These are phyloP conservation scores for Fusarium sp. DNA, from an alignment of 2,329 filamentous ascomycete species.

Conservation along the genomic window DNA sequence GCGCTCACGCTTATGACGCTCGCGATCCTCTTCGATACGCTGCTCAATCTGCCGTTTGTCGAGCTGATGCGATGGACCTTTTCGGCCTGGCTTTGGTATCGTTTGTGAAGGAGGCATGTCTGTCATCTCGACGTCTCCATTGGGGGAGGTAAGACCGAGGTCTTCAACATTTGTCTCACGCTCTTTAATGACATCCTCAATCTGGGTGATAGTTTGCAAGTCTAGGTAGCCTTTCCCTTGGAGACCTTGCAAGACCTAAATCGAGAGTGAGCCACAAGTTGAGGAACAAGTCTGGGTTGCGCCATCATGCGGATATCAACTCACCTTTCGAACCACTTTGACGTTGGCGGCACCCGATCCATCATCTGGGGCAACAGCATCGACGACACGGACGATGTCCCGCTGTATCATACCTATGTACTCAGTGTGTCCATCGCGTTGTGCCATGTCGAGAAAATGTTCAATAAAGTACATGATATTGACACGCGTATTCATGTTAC, in stretches of 20 bases:
- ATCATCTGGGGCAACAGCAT: slow-evolving; percentile 89
- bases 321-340: slow-evolving; percentile 87
- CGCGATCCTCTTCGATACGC: slow-evolving; percentile 95
- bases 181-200: slow-evolving; percentile 86
- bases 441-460: slow-evolving; percentile 88
- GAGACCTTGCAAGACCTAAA: slow-evolving; percentile 76
- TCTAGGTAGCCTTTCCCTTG: slow-evolving; percentile 79
- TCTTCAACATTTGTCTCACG: slow-evolving; percentile 76
- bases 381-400: slow-evolving; percentile 91
- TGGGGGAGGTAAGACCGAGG: slow-evolving; percentile 65
- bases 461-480: slow-evolving; percentile 99
- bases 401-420: slow-evolving; percentile 96
- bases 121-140: slow-evolving; percentile 57
- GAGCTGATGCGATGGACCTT: slow-evolving; percentile 59
- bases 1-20: slow-evolving; percentile 90
- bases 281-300: background rate
- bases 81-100: slow-evolving; percentile 54
- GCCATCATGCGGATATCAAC: slow-evolving; percentile 39
- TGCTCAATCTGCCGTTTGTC: slow-evolving; percentile 95
- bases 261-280: slow-evolving; percentile 29
- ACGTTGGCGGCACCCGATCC: slow-evolving; percentile 93
- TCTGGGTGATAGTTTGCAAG: slow-evolving; percentile 79
- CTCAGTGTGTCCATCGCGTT: slow-evolving; percentile 79
- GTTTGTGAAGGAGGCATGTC: slow-evolving; percentile 60
- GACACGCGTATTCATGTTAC: slow-evolving; percentile 95